Conservation (phyloP, 768 basidiomycete genomes). For the Termitomyces bulborhizus region DNA sequence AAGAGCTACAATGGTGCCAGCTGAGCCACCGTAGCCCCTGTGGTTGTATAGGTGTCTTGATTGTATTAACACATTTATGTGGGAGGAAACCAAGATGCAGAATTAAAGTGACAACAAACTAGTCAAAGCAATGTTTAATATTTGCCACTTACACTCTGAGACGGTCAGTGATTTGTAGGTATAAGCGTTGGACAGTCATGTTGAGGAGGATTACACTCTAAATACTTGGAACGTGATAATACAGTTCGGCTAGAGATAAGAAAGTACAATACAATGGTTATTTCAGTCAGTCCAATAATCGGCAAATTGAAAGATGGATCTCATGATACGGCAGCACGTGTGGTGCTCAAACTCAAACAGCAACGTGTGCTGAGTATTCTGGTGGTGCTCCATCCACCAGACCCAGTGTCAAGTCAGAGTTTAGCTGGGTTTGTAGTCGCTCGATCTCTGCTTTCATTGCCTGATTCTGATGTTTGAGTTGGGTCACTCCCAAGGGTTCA, state of each 20-base stretch:
- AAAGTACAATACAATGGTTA: background rate
- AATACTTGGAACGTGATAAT: background rate
- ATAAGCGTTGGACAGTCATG: too few relatives aligned
- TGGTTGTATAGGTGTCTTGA: too few relatives aligned
- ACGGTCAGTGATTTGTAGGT: too few relatives aligned
- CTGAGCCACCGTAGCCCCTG: too few relatives aligned
- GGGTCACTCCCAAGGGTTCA: background rate
- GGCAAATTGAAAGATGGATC: background rate
- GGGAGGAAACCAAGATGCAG: too few relatives aligned
- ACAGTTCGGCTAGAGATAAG: background rate
- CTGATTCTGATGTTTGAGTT: background rate
- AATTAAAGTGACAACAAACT: too few relatives aligned
- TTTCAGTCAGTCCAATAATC: background rate
- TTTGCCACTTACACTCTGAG: too few relatives aligned
- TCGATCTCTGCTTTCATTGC: slow-evolving; percentile 11
- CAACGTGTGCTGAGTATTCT: slow-evolving; percentile 4
- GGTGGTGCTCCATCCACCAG: slow-evolving; percentile 11
- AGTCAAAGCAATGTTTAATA: too few relatives aligned
- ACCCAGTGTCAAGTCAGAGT: background rate
- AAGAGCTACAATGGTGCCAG: too few relatives aligned
- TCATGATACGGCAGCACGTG: background rate
- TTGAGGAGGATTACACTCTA: background rate
- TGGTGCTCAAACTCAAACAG: background rate
- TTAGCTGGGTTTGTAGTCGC: slow-evolving; percentile 5
- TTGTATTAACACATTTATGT: too few relatives aligned